These are phyloP conservation scores for Pseudopyricularia javanii DNA, from an alignment of 2,329 filamentous ascomycete species.

Conservation along the genomic window DNA sequence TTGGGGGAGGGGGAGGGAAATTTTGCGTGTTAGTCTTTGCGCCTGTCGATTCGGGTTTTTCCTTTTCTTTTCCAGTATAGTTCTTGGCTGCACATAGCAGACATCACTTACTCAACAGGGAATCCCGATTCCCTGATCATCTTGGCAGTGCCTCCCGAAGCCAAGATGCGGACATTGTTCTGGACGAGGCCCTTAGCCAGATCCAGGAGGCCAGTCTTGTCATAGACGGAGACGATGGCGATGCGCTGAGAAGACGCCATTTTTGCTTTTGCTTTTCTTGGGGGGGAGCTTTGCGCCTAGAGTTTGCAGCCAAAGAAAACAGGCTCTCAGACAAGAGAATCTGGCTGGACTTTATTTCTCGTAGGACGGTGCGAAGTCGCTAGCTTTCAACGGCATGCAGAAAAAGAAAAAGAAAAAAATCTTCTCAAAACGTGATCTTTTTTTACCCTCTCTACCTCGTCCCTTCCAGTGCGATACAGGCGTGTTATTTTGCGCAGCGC, in stretches of 20 bases:
- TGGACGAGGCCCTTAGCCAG: slow-evolving; percentile 81
- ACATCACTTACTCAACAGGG: slow-evolving; percentile 65
- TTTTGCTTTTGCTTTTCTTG: slow-evolving; percentile 1
- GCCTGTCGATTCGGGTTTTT: not conserved
- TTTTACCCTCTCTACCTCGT: not conserved
- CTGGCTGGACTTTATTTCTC: not conserved
- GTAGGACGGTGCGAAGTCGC: not conserved
- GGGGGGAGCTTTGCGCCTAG: not conserved
- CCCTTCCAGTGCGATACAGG: not conserved
- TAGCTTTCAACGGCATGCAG: not conserved
- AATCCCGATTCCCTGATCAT: slow-evolving; percentile 96
- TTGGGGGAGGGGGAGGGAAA: slow-evolving; percentile 1
- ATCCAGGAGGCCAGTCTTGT: slow-evolving; percentile 93
- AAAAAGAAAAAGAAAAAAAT: not conserved
- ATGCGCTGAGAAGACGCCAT: slow-evolving; percentile 38
- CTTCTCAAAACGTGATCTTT: not conserved
- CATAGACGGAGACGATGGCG: slow-evolving; percentile 95
- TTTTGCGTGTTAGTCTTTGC: not conserved
- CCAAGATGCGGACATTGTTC: slow-evolving; percentile 83
- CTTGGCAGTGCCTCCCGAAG: slow-evolving; percentile 88
- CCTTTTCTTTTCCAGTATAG: not conserved
- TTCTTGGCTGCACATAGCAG: slow-evolving; percentile 6
- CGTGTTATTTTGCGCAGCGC: not conserved
- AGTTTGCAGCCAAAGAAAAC: not conserved
- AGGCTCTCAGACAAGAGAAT: not conserved